Base-by-base conservation (phyloP, 2,329 filamentous ascomycete species). In the Neophaeococcomyces aloes region DNA sequence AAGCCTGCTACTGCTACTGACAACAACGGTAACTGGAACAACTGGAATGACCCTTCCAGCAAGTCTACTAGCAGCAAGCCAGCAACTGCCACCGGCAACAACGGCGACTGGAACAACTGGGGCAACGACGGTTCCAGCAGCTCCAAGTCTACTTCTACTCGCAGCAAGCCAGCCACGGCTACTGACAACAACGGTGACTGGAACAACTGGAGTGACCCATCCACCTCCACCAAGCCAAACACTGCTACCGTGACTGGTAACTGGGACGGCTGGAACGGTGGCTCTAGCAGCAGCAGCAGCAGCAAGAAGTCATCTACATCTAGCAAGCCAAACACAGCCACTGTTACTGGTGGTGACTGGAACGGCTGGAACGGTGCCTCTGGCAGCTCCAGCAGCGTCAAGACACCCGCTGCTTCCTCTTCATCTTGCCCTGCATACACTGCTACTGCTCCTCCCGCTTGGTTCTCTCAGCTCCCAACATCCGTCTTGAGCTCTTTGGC, bases 401-500 rank as follows among this genome's bases (percentile, higher is more conserved):
- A 31, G 33, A 49, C 42, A 36, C 42, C 36, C 8, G 41, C 42
- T 8, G 46, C 49, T 11, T 29, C 29, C 11, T 35, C 49, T 21
- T 18, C 29, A 15, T 29, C 23, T 18, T 49, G 47, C 44, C 44
- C 41, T 4, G n/a, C 13, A 27, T 44, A 49, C 41, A 47, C 47
- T 30, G 44, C 45, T 11, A 45, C 47, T 37, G 38, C 43, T 42
- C 44, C 46, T 36, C 46, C 46, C 14, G 41, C 44, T 17, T 48
- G 46, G 43, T 48, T 48, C 48, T 46, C 46, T 38, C 46, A 48
- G 39, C 43, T 48, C 6, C 46, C 46, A 33, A 39, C 37, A 29
- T 29, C 32, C 10, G 37, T 42, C 35, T 37, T 46, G 34, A 46
- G 48, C 48, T 48, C 46, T 10, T 35, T 51, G 36, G 15, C 37